These are phyloP conservation scores for Penicillium sp. DNA, from an alignment of 2,329 filamentous ascomycete species.

Conservation along the genomic window DNA sequence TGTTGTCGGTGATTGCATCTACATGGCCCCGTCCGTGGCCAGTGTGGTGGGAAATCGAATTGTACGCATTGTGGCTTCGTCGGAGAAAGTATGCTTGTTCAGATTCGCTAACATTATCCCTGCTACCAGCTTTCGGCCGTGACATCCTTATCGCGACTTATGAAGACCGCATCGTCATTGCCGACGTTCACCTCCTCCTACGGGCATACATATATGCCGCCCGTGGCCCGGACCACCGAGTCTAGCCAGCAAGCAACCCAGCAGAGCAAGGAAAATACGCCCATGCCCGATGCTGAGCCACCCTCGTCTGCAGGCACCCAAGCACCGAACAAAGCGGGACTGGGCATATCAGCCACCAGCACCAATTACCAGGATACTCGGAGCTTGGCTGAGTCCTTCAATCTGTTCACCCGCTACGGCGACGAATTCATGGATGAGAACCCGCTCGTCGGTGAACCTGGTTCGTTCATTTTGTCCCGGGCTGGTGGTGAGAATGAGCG, in stretches of 20 bases:
- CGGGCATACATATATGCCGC: conserved; percentile 55
- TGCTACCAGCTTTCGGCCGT: conserved; percentile 48
- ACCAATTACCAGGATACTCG: conserved; percentile 34
- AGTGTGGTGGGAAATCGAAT: conserved; percentile 53
- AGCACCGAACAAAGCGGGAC: conserved; percentile 21
- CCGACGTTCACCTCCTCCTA: conserved; percentile 54
- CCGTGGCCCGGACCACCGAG: conserved; percentile 39
- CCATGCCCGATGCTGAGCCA: conserved; percentile 35
- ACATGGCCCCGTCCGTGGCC: conserved; percentile 56
- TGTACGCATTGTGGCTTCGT: conserved; percentile 33
- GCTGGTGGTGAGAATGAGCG: conserved; percentile 28
- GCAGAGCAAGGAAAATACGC: conserved; percentile 47
- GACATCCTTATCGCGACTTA: conserved; percentile 51
- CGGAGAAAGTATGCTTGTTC: background rate
- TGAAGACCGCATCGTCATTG: conserved; percentile 49
- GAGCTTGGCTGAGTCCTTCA: conserved; percentile 46
- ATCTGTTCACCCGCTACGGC: conserved; percentile 49
- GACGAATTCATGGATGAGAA: conserved; percentile 61
- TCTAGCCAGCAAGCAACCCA: conserved; percentile 33
- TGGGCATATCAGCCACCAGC: conserved; percentile 21
- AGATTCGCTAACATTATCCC: conserved; percentile 9
- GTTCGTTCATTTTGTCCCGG: conserved; percentile 53
- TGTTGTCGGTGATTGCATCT: conserved; percentile 55
- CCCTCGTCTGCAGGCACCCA: conserved; percentile 21
- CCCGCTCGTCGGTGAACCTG: conserved; percentile 57